Base-by-base conservation (phyloP, 106 monocot genomes). In the Dioscorea alata region DNA sequence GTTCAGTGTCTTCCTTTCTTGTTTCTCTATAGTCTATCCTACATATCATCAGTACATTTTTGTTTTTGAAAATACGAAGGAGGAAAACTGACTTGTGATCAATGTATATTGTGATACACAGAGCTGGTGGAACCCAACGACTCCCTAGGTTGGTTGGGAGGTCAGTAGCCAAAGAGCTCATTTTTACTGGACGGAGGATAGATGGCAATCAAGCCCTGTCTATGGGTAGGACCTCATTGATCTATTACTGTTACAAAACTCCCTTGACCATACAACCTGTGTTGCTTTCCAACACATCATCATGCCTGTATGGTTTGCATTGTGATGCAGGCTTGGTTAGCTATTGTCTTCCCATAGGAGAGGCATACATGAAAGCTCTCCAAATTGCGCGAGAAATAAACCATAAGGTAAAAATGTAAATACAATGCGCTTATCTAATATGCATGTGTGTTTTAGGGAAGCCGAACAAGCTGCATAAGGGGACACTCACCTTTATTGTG, bases 81-180 rank as follows among this genome's bases (percentile, higher is more conserved):
- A 28, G 28, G 3, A 28, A 28, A 28, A 3, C 28, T 28, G 28
- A 28, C 28, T 3, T 28, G 2, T 28, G 28, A 28, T 28, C 28
- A 28, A 28, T 1, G 28, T 28, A 28, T 28, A 28, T 48, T 42
- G 60, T 61, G 33, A 57, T 20, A 19, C 24, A 8, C 66, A 92
- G 96, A 48, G 96, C 97, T 77, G 97, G 97, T 48, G 97, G 97
- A 33, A 97, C 97, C 6, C 97, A 87, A 33, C 81, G 97, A 0
- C 89, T 97, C 60, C 97, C 97, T 8, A 82, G 92, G 74, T 75
- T 87, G 59, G 79, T 97, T 56, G 97, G 97, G 56, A 87, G 64
- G 74, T 76, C 84, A 19, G 35, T 60, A 28, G 97, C 92, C 13
- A 97, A 97, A 73, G 97, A 97, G 66, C 82, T 97, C 24, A 90